phyloP scores from a whole-genome alignment of 2,329 filamentous ascomycete genomes.

The Pseudogymnoascus sp. region DNA sequence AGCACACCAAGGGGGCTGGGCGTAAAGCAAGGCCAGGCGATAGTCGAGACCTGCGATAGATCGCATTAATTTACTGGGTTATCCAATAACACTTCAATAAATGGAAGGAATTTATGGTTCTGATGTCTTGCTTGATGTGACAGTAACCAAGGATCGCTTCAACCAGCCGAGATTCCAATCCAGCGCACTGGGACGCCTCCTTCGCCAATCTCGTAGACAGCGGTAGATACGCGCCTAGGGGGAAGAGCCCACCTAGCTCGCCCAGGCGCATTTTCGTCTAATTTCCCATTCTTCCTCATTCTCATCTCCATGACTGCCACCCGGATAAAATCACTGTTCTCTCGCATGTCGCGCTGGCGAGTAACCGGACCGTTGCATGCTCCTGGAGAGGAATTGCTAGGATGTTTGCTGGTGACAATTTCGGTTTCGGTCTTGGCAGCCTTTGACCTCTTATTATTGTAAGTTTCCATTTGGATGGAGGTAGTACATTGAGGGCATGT shows the following conservation, averaged over 20 bases:
- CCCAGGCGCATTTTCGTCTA: conserved; percentile 57
- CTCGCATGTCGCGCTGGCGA: conserved; percentile 59
- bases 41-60: neutral
- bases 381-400: conserved; percentile 19
- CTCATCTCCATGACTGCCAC: conserved; percentile 66
- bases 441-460: conserved; percentile 45
- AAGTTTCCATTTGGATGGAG: conserved; percentile 65
- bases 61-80: neutral
- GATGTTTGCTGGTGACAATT: conserved; percentile 23
- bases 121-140: neutral
- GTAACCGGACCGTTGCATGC: conserved; percentile 34
- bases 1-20: neutral
- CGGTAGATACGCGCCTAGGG: conserved; percentile 47
- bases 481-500: conserved; percentile 45
- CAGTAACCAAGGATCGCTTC: conserved; percentile 15
- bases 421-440: conserved; percentile 32
- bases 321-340: conserved; percentile 63
- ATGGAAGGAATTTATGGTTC: neutral
- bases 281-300: conserved; percentile 58
- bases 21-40: conserved; percentile 1
- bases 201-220: conserved; percentile 46
- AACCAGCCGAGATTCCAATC: conserved; percentile 33
- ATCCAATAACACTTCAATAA: neutral
- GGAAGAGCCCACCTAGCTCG: conserved; percentile 61
- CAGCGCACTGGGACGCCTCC: conserved; percentile 54